Evolutionary conservation across 202 grass and related monocot genomes (phyloP), one percentile per base, ranked within the genome.

Genomic region (Digitaria exilis): DNA sequence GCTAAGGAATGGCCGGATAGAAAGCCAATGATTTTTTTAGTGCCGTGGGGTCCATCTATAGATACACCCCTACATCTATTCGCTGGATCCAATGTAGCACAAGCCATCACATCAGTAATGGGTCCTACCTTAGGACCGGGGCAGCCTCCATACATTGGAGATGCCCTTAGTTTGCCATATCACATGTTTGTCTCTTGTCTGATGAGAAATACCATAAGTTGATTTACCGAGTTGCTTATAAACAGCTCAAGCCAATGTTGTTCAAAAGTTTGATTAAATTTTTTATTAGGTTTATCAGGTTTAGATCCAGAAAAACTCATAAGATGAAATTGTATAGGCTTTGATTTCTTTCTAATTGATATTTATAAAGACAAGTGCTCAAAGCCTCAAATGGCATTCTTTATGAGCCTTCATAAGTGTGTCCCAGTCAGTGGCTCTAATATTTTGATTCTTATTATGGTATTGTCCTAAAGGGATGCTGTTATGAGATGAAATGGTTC

Each of bases 141-240:
- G n/a, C n/a, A n/a, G n/a, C n/a, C n/a, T n/a, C n/a, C n/a, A n/a
- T n/a, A n/a, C n/a, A n/a, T n/a, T n/a, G n/a, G n/a, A n/a, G n/a
- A n/a, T n/a, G n/a, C n/a, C n/a, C n/a, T n/a, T n/a, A 58, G 11
- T 58, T 57, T 58, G 55, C 22, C 10, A 25, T 54, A 79, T 46
- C 28, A 1, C 7, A 39, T 32, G 26, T 11, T 32, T 60, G 39
- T 71, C 51, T 45, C 30, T 41, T 31, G 13, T 79, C 24, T 13
- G 22, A 58, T 58, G 60, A 79, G 76, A 80, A 71, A 42, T 44
- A 69, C 18, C 46, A 3, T 7, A n/a, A 48, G 28, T 71, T 71
- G 35, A 39, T 58, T 13, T 63, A 15, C 5, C 0, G 54, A 62
- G 18, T 35, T 24, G 50, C 58, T 58, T 15, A 7, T 71, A 17